A percentile compares a stretch with the other conserved stretches of the same genome.
Conservation (phyloP, 2,329 filamentous ascomycete genomes). For the Calonectria crousiana region DNA sequence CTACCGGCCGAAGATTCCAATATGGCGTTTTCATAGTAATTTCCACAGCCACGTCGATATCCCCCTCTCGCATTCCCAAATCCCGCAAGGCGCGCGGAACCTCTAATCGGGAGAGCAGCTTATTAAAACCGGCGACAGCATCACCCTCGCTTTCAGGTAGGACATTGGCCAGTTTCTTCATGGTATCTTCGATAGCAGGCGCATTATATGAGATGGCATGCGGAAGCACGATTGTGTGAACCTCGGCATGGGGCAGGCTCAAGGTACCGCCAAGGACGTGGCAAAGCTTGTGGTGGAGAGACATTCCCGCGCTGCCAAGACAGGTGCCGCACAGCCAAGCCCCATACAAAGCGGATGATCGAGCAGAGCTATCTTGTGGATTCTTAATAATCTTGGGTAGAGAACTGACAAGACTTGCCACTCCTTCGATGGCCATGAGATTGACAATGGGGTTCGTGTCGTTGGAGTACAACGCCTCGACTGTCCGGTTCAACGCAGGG, state of each 20-base stretch:
- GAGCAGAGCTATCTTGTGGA: conserved; percentile 36
- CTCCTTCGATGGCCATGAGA: conserved; percentile 65
- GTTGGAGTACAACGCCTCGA: conserved; percentile 73
- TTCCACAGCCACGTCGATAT: conserved; percentile 70
- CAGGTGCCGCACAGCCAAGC: conserved; percentile 75
- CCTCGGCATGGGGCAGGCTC: conserved; percentile 74
- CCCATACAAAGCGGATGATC: conserved; percentile 65
- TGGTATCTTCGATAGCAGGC: conserved; percentile 63
- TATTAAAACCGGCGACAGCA: conserved; percentile 68
- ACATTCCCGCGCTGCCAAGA: conserved; percentile 71
- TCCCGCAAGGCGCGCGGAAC: conserved; percentile 57
- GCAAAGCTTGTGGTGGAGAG: conserved; percentile 76
- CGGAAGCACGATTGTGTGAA: conserved; percentile 72
- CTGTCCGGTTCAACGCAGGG: conserved; percentile 36
- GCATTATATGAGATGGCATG: conserved; percentile 74
- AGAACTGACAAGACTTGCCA: conserved; percentile 59
- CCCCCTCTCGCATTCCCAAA: conserved; percentile 70
- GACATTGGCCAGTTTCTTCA: conserved; percentile 64
- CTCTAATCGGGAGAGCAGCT: conserved; percentile 62
- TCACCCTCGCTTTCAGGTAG: conserved; percentile 70
- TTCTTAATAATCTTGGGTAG: conserved; percentile 60
- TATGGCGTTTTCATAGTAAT: conserved; percentile 66
- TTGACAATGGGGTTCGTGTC: conserved; percentile 72
- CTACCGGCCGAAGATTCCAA: conserved; percentile 68
- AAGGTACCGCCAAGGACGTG: conserved; percentile 74